phyloP scores from a whole-genome alignment of 169 alveolate species.

The Plasmodium vinckei region DNA sequence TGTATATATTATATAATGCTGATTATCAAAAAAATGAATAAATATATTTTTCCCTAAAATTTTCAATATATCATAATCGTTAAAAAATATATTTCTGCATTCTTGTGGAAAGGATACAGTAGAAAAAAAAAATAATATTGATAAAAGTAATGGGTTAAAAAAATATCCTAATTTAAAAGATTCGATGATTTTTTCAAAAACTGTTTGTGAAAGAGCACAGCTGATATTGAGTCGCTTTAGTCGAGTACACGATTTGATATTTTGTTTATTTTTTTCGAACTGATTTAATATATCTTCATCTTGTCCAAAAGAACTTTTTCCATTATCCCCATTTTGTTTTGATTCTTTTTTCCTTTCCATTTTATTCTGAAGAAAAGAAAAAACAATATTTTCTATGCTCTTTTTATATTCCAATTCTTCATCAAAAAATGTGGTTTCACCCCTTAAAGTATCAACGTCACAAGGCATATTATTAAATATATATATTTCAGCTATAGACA shows the following conservation, averaged over 20 bases:
- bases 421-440: background rate
- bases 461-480: constrained; percentile 13
- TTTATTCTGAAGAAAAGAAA: constrained; percentile 1
- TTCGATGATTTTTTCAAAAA: constrained; percentile 54
- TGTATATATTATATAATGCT: constrained; percentile 32
- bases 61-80: constrained; percentile 38
- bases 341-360: background rate
- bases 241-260: background rate
- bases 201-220: background rate
- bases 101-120: constrained; percentile 39
- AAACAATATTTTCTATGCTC: constrained; percentile 5
- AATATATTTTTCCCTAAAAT: constrained; percentile 42
- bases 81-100: constrained; percentile 20
- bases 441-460: background rate
- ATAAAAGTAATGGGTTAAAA: constrained; percentile 41
- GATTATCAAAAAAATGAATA: constrained; percentile 36
- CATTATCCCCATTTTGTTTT: too few relatives aligned
- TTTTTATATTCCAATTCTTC: background rate
- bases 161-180: constrained; percentile 42
- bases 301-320: too few relatives aligned
- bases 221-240: constrained; percentile 30
- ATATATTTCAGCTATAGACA: constrained; percentile 27
- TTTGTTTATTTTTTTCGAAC: constrained; percentile 26
- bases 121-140: constrained; percentile 67
- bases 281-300: background rate